Evolutionary conservation across 129 eudicot species (phyloP).

Genomic region (Artemisia annua): DNA sequence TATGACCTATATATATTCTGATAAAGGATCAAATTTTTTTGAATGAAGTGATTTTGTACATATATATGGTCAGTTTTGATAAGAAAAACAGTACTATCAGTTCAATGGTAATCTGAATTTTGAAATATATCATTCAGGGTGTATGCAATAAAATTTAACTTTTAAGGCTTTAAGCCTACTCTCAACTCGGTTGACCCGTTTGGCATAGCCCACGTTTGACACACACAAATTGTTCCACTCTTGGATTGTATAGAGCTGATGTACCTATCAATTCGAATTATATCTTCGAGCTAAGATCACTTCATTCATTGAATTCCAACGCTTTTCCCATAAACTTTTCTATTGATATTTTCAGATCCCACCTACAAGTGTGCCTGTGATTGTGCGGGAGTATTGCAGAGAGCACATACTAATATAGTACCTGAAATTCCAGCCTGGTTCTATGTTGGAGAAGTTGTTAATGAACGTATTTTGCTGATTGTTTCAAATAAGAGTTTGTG

Average conservation of each 20-base stretch:
- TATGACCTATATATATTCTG: too few relatives aligned
- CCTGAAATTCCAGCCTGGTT: background rate
- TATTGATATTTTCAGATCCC: constrained; percentile 58
- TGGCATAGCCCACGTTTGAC: background rate
- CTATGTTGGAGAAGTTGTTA: constrained; percentile 13
- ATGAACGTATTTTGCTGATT: constrained; percentile 23
- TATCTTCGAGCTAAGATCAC: background rate
- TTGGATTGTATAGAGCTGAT: background rate
- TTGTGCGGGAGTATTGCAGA: constrained; percentile 73
- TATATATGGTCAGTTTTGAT: too few relatives aligned
- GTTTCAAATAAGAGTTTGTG: constrained; percentile 14
- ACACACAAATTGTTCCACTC: background rate
- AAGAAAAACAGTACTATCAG: too few relatives aligned
- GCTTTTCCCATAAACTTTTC: background rate
- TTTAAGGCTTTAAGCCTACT: too few relatives aligned
- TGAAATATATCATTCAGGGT: too few relatives aligned
- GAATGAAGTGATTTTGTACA: too few relatives aligned
- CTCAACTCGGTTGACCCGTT: background rate
- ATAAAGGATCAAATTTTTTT: too few relatives aligned
- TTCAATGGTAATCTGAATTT: too few relatives aligned
- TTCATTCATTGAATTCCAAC: background rate
- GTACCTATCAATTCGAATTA: too few relatives aligned
- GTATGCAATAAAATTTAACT: too few relatives aligned
- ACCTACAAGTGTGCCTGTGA: constrained; percentile 89
- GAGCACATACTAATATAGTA: constrained; percentile 57